phyloP scores from a whole-genome alignment of 2,329 filamentous ascomycete species.

The Fusarium foetens region DNA sequence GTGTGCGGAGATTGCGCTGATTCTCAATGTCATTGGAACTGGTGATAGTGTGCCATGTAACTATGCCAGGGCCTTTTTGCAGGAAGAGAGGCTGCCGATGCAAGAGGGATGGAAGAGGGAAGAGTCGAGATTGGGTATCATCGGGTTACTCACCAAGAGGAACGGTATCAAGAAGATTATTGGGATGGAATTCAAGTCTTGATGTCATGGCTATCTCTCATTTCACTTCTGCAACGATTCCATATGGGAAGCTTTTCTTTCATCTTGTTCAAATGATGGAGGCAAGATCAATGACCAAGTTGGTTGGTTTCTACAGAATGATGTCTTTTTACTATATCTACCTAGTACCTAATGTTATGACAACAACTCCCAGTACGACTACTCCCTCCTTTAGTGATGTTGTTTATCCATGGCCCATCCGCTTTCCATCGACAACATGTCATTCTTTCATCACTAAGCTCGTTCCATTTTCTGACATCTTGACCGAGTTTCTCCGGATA shows the following conservation, averaged over 20 bases:
- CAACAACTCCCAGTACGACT: no score
- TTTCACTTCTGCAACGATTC: neutral
- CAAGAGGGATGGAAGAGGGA: conserved; percentile 32
- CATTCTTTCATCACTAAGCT: neutral
- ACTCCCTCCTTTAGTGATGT: neutral
- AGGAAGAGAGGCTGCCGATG: conserved; percentile 33
- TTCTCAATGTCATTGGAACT: conserved; percentile 36
- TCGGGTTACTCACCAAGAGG: conserved; percentile 12
- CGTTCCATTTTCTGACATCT: neutral
- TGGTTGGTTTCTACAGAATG: neutral
- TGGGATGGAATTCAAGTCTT: conserved; percentile 15
- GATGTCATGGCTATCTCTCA: neutral
- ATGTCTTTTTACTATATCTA: no score
- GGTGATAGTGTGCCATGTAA: conserved; percentile 23
- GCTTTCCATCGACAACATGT: neutral
- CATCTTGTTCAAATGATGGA: neutral
- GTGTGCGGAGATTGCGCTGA: conserved; percentile 36
- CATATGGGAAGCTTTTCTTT: neutral
- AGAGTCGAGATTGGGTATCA: conserved; percentile 21
- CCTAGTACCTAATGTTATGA: no score
- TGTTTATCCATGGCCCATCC: neutral
- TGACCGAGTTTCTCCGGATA: neutral
- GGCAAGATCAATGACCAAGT: neutral
- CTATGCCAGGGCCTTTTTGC: conserved; percentile 29
- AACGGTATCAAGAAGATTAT: conserved; percentile 24